Base-by-base conservation (phyloP, 495 filamentous ascomycete species). In the Penicillium desertorum region DNA sequence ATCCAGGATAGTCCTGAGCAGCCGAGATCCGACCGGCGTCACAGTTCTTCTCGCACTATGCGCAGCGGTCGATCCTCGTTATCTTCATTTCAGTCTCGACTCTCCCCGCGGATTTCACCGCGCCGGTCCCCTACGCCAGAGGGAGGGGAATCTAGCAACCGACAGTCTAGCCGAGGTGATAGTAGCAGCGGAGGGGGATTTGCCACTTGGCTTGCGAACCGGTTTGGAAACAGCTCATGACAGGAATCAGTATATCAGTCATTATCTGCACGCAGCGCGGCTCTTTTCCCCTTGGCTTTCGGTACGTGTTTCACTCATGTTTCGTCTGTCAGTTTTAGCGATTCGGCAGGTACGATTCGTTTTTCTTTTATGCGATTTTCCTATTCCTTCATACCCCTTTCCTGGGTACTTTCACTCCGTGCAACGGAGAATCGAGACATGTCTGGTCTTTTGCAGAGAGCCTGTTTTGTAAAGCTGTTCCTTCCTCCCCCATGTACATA, bases 151-250 rank as follows among this genome's bases (percentile, higher is more conserved):
- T 32, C 63, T 12, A 20, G 47, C 19, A 48, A 39, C 19, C 56
- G 56, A 50, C 45, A 47, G 16, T 43, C 56, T 19, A 66, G 65
- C 56, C 68, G 67, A n/a, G 57, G 58, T 16, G 69, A 75, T 22
- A 62, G 64, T 12, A 46, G 55, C 10, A 62, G 62, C 2, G 71
- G 71, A 8, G 74, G 74, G 27, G 27, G 37, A 32, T 46, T 74
- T 29, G 59, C 70, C 0, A 62, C 61, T 22, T 79, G 75, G 75
- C 54, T 79, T 16, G 69, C 70, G 59, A 76, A 65, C 51, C 71
- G 68, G 20, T 66, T 79, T 57, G 70, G 73, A 23, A 47, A n/a
- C 30, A 55, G 30, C 43, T 5, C 53, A 12, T 55, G 23, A 55
- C 9, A 17, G 29, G 5, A 27, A 17, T 8, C 3, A 11, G 6